Conservation (phyloP, 345 rosid species). For the Lagerstroemia speciosa region DNA sequence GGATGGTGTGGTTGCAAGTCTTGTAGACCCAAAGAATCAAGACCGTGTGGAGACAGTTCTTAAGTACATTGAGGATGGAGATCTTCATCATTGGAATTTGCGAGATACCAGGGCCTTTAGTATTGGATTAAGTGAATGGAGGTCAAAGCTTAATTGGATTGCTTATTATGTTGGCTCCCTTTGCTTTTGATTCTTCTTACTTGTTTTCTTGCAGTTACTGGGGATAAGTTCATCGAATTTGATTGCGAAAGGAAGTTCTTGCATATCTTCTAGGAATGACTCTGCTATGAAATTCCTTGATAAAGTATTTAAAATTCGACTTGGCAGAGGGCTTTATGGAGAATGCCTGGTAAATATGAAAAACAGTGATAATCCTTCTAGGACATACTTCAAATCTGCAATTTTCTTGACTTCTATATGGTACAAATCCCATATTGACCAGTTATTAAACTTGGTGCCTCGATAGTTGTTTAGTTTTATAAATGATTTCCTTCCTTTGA, state of each 20-base stretch:
- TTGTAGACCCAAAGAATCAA: conserved; percentile 32
- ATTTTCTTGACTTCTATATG: neutral
- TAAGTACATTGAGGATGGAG: conserved; percentile 66
- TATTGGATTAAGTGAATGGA: conserved; percentile 55
- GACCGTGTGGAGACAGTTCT: conserved; percentile 42
- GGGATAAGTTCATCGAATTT: conserved; percentile 39
- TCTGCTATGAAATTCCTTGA: conserved; percentile 57
- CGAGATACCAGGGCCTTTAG: conserved; percentile 50
- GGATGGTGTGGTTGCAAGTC: conserved; percentile 28
- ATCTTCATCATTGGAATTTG: conserved; percentile 64
- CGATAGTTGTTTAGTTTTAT: neutral
- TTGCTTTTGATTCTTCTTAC: neutral
- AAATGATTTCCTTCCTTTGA: neutral
- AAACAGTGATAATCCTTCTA: neutral
- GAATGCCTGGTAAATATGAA: conserved; percentile 67
- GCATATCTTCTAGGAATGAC: conserved; percentile 30
- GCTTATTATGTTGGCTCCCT: neutral
- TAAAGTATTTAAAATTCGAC: conserved; percentile 43
- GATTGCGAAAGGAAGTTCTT: conserved; percentile 45
- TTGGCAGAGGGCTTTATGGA: conserved; percentile 93
- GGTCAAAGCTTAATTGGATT: conserved; percentile 45
- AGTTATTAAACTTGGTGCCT: neutral
- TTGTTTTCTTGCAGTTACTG: conserved; percentile 39
- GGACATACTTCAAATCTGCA: neutral
- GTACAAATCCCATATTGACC: no score